Evolutionary conservation across 2,329 filamentous ascomycete genomes (phyloP).

Genomic region (Diaporthe vexans): DNA sequence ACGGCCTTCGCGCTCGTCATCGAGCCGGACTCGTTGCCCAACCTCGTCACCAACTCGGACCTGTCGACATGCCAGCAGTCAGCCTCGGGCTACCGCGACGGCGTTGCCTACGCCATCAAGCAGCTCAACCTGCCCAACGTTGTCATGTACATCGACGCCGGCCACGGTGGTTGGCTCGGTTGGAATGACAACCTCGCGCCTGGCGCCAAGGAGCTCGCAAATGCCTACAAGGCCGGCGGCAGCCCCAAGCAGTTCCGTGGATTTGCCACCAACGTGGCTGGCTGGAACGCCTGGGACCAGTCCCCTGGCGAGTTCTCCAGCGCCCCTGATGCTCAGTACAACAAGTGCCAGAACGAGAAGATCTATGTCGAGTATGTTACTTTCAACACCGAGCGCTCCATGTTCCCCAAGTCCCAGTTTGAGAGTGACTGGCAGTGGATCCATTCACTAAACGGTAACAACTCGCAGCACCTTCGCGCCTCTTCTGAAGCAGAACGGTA

Average conservation of each 20-base stretch:
- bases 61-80: constrained; percentile 68
- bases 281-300: constrained; percentile 67
- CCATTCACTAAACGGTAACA: background rate
- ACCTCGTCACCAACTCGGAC: constrained; percentile 72
- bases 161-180: constrained; percentile 71
- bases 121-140: constrained; percentile 69
- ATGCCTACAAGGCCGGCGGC: constrained; percentile 65
- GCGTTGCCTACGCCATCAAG: constrained; percentile 66
- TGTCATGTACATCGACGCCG: constrained; percentile 70
- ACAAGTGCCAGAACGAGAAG: constrained; percentile 26
- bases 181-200: constrained; percentile 67
- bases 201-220: constrained; percentile 61
- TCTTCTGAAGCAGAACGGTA: constrained; percentile 54
- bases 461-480: constrained; percentile 52
- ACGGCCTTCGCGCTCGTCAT: constrained; percentile 59
- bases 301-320: constrained; percentile 61
- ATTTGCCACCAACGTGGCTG: constrained; percentile 69
- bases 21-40: constrained; percentile 74
- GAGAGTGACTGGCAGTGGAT: too few species aligned
- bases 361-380: constrained; percentile 58
- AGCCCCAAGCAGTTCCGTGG: constrained; percentile 66
- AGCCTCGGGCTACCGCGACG: constrained; percentile 66
- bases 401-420: too few species aligned
- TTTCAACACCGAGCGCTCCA: too few species aligned
- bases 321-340: constrained; percentile 44